Evolutionary conservation across 805 yeast genomes (phyloP).

Genomic region (Wickerhamomyces alni): DNA sequence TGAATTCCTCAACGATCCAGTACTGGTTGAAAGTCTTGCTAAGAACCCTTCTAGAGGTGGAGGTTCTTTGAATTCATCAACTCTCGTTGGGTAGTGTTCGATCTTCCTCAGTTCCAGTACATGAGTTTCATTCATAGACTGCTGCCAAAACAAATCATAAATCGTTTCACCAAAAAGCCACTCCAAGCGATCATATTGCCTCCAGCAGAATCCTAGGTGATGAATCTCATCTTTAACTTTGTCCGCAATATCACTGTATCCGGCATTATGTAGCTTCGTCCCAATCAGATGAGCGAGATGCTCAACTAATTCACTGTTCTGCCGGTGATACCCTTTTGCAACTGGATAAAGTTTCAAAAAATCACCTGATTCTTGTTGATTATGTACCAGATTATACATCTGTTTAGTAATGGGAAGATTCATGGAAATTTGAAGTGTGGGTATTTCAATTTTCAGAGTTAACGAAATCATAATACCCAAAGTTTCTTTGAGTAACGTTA

Average conservation of each 20-base stretch:
- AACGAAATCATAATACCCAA: slow-evolving; percentile 39
- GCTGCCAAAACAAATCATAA: slow-evolving; percentile 34
- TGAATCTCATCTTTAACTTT: slow-evolving; percentile 22
- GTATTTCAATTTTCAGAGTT: slow-evolving; percentile 40
- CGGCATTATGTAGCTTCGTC: slow-evolving; percentile 26
- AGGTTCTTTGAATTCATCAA: slow-evolving; percentile 45
- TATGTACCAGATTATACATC: slow-evolving; percentile 5
- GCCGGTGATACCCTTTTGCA: slow-evolving; percentile 20
- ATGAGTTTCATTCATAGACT: slow-evolving; percentile 39
- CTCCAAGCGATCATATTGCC: slow-evolving; percentile 69
- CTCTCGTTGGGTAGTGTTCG: slow-evolving; percentile 32
- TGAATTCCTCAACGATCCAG: slow-evolving; percentile 33
- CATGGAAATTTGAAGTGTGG: slow-evolving; percentile 27
- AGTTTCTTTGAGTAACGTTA: slow-evolving; percentile 45
- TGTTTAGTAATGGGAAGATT: slow-evolving; percentile 18
- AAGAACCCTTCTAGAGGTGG: slow-evolving; percentile 79
- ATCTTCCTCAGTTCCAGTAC: slow-evolving; percentile 56
- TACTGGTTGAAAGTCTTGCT: slow-evolving; percentile 44
- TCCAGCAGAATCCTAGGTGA: slow-evolving; percentile 51
- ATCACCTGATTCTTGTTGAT: not conserved
- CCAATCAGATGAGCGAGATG: slow-evolving; percentile 34
- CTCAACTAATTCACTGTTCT: slow-evolving; percentile 27
- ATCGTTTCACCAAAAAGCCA: slow-evolving; percentile 49
- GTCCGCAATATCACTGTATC: slow-evolving; percentile 19
- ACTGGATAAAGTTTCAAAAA: slow-evolving; percentile 1